phyloP scores from a whole-genome alignment of 768 basidiomycete genomes.

The Gymnopilus dilepis region DNA sequence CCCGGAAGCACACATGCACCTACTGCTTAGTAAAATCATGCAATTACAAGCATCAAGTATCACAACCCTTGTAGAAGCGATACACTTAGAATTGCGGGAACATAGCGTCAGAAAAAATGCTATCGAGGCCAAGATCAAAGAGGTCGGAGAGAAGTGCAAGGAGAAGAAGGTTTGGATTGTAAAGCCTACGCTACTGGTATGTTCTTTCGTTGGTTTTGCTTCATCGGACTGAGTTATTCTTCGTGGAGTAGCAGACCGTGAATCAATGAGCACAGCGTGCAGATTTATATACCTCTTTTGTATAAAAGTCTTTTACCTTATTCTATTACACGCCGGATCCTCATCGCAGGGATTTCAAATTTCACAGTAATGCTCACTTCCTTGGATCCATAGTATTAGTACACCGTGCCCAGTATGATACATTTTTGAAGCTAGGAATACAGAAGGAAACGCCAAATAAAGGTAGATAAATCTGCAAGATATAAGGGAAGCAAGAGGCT shows the following conservation, averaged over 20 bases:
- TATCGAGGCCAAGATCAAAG: conserved; percentile 80
- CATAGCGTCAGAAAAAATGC: conserved; percentile 84
- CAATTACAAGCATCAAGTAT: conserved; percentile 65
- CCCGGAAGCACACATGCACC: conserved; percentile 67
- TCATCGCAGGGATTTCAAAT: neutral
- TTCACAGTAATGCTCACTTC: neutral
- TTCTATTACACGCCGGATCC: neutral
- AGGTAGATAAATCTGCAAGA: neutral
- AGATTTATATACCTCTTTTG: conserved; percentile 9
- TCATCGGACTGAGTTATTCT: neutral
- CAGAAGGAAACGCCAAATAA: conserved; percentile 14
- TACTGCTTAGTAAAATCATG: conserved; percentile 67
- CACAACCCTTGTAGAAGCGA: conserved; percentile 70
- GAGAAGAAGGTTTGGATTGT: conserved; percentile 78
- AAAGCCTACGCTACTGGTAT: conserved; percentile 44
- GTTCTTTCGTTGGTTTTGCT: conserved; percentile 4
- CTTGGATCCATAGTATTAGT: conserved; percentile 17
- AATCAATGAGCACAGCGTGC: neutral
- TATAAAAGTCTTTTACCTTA: neutral
- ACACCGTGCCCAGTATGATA: conserved; percentile 21
- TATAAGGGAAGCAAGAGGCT: no score
- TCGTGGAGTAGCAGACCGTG: conserved; percentile 1
- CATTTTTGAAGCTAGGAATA: conserved; percentile 15
- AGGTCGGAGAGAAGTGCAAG: conserved; percentile 77
- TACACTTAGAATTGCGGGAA: conserved; percentile 71